Percentiles rank a stretch among this genome's conserved stretches.
These are phyloP conservation scores for Phytophthora foliorum DNA, from an alignment of 352 stramenopile genomes.

Conservation along the genomic window DNA sequence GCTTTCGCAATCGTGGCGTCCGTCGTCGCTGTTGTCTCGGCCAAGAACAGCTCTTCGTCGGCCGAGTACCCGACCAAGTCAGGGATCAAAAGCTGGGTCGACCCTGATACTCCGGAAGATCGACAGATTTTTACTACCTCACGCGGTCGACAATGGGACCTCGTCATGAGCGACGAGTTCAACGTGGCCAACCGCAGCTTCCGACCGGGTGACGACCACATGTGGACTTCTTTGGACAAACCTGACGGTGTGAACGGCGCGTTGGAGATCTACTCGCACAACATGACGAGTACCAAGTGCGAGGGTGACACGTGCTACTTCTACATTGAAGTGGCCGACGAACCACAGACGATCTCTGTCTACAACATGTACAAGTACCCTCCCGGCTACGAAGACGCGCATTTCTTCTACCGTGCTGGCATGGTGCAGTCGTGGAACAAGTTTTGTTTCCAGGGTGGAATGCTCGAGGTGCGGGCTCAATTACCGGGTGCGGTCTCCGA, in stretches of 20 bases:
- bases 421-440: conserved; percentile 95
- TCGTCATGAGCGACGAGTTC: conserved; percentile 96
- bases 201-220: conserved; percentile 90
- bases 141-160: conserved; percentile 61
- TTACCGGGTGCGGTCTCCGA: conserved; percentile 86
- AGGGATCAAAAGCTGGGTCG: conserved; percentile 59
- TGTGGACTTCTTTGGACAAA: conserved; percentile 95
- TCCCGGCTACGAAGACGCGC: conserved; percentile 52
- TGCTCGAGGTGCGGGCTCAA: conserved; percentile 91
- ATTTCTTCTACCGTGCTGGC: conserved; percentile 66
- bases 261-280: conserved; percentile 94
- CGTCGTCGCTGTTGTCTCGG: conserved; percentile 8
- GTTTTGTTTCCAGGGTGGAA: conserved; percentile 93
- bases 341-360: conserved; percentile 50
- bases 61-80: conserved; percentile 57
- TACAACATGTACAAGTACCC: conserved; percentile 69
- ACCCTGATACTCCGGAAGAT: conserved; percentile 57
- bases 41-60: conserved; percentile 22
- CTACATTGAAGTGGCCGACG: conserved; percentile 65
- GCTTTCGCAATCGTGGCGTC: conserved; percentile 2
- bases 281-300: conserved; percentile 76
- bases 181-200: conserved; percentile 89
- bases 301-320: conserved; percentile 67
- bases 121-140: conserved; percentile 47
- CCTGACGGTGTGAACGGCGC: conserved; percentile 94